Evolutionary conservation across 352 stramenopile genomes (phyloP), one percentile per base, ranked within the genome.

Genomic region (Phytophthora boehmeriae): DNA sequence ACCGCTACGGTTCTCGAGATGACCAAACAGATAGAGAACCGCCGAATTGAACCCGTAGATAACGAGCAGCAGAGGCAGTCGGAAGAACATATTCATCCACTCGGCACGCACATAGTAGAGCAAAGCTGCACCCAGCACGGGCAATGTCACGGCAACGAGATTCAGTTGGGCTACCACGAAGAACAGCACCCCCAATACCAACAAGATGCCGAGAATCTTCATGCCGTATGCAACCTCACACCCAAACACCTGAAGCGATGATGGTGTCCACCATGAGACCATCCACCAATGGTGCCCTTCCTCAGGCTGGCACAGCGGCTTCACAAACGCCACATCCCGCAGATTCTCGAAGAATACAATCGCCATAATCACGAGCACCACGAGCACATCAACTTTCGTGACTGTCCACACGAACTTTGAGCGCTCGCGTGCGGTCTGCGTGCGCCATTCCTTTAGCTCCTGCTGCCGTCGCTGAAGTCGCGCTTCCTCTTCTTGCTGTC

Each of bases 81-180:
- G 76, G 23, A 91, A 78, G 16, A 92, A 53, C 83, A 94, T 92
- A 66, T 90, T 91, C 67, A 90, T 75, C 86, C 86, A 94, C 68
- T 88, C 82, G 27, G 76, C 73, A 20, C 86, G 77, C 19, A 94
- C 30, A 46, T 86, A 75, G 54, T 92, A 94, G 2, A 94, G 66
- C 10, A 53, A 73, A 17, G 70, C 46, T 1, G 71, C 79, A 19
- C 77, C 63, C 19, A 80, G 42, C 1, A 87, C 67, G 0, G 80
- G 79, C 4, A 92, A 47, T 43, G 86, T 77, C 3, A 80, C 74
- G 8, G 78, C 76, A 20, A 90, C 63, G 5, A 91, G 41, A 36
- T 89, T 90, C 0, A 92, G 68, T 49, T 94, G 78, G 14, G 85
- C 68, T 5, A 87, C 70, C 20, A 89, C 48, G 47, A 87, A 89